phyloP scores from a whole-genome alignment of 2,329 filamentous ascomycete species.

The Bipolaris sorokiniana region DNA sequence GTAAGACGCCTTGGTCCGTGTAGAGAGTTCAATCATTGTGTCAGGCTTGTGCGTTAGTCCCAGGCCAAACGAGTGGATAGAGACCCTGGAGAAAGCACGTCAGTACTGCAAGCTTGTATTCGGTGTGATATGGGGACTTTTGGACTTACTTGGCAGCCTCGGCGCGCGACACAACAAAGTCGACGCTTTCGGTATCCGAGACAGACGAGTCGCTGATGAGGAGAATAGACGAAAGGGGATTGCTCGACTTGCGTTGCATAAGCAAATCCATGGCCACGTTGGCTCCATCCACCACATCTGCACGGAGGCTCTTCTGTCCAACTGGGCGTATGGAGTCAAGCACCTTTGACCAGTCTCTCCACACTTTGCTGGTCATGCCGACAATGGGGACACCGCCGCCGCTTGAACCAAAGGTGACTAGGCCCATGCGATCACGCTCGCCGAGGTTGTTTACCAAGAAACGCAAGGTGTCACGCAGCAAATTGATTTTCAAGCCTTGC shows the following conservation, averaged over 20 bases:
- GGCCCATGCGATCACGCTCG: slow-evolving; percentile 92
- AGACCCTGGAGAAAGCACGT: slow-evolving; percentile 65
- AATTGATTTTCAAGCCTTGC: slow-evolving; percentile 98
- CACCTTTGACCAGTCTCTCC: slow-evolving; percentile 88
- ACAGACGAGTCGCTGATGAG: slow-evolving; percentile 97
- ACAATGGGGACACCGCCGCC: slow-evolving; percentile 92
- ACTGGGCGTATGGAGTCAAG: slow-evolving; percentile 88
- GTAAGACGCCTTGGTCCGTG: slow-evolving; percentile 93
- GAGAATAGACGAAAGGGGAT: slow-evolving; percentile 92
- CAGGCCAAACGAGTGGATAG: slow-evolving; percentile 94
- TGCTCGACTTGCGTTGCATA: slow-evolving; percentile 96
- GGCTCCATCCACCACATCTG: slow-evolving; percentile 95
- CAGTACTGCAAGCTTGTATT: slow-evolving; percentile 15
- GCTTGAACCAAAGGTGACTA: slow-evolving; percentile 96
- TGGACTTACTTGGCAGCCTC: slow-evolving; percentile 88
- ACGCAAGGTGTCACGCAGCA: slow-evolving; percentile 87
- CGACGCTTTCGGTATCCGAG: slow-evolving; percentile 91
- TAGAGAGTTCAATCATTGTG: slow-evolving; percentile 97
- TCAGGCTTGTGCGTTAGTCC: slow-evolving; percentile 98
- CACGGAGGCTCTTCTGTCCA: slow-evolving; percentile 93
- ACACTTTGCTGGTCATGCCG: slow-evolving; percentile 96
- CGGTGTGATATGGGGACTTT: neutral
- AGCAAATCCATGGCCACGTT: slow-evolving; percentile 98
- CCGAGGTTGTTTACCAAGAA: slow-evolving; percentile 91
- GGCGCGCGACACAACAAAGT: slow-evolving; percentile 95